These are phyloP conservation scores for Antrodiella citrinella DNA, from an alignment of 768 basidiomycete species.

Conservation along the genomic window DNA sequence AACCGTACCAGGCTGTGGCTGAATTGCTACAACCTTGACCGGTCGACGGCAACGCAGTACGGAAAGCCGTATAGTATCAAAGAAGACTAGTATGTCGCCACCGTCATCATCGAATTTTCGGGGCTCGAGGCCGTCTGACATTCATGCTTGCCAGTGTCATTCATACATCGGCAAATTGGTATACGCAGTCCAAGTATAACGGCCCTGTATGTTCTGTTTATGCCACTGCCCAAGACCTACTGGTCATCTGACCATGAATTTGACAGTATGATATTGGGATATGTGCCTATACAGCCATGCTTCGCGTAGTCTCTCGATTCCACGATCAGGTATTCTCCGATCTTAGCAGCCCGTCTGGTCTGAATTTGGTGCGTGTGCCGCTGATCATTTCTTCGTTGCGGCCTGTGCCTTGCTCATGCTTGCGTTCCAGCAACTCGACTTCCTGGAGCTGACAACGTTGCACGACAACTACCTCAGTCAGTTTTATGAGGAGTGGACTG, in stretches of 20 bases:
- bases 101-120: not conserved
- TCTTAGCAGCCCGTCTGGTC: constrained; percentile 53
- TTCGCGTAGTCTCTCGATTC: constrained; percentile 65
- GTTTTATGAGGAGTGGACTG: constrained; percentile 63
- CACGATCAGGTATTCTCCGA: constrained; percentile 75
- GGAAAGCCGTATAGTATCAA: constrained; percentile 86
- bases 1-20: constrained; percentile 88
- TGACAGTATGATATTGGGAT: constrained; percentile 66
- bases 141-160: constrained; percentile 40
- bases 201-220: constrained; percentile 32
- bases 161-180: constrained; percentile 68
- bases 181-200: constrained; percentile 58
- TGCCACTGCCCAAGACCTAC: not conserved
- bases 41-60: constrained; percentile 81
- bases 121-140: not conserved
- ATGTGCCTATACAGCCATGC: constrained; percentile 61
- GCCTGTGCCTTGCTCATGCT: not conserved
- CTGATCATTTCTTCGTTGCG: too few species aligned
- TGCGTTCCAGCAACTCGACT: constrained; percentile 52
- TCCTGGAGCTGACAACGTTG: constrained; percentile 50
- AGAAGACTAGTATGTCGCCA: constrained; percentile 61
- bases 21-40: constrained; percentile 84
- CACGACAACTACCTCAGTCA: constrained; percentile 50
- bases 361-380: constrained; percentile 60
- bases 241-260: not conserved